A percentile compares a stretch with the other conserved stretches of the same genome.
Evolutionary conservation across 2,329 filamentous ascomycete genomes (phyloP).

Genomic region (Dothideomycetidae sp.): DNA sequence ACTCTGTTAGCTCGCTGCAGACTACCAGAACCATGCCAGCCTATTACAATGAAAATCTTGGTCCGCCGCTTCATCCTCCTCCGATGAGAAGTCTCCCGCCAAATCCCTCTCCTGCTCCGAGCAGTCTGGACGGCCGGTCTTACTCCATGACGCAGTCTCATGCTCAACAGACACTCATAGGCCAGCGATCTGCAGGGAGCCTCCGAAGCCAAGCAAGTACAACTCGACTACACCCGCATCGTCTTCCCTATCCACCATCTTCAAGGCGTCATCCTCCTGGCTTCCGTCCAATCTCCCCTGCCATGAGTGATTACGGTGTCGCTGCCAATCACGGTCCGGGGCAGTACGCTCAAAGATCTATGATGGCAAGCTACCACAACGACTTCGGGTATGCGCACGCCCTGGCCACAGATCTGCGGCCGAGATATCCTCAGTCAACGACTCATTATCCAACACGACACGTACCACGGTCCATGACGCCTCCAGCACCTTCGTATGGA

Average conservation of each 20-base stretch:
- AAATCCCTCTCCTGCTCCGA: constrained; percentile 10
- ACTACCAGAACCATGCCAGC: constrained; percentile 30
- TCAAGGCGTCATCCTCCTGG: constrained; percentile 28
- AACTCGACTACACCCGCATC: constrained; percentile 16
- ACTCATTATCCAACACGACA: constrained; percentile 13
- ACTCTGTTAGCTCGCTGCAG: constrained; percentile 29
- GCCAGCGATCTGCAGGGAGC: constrained; percentile 27
- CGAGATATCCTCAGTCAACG: constrained; percentile 1
- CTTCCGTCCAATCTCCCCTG: constrained; percentile 30
- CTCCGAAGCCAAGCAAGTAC: constrained; percentile 28
- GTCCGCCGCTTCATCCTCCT: constrained; percentile 3
- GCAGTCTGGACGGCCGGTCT: constrained; percentile 26
- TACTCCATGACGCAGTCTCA: constrained; percentile 28
- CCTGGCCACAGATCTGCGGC: neutral
- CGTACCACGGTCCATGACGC: constrained; percentile 18
- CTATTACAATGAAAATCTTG: constrained; percentile 12
- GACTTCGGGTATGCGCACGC: constrained; percentile 14
- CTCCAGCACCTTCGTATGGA: constrained; percentile 15
- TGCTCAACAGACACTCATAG: constrained; percentile 6
- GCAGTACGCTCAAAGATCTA: constrained; percentile 16
- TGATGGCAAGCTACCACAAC: constrained; percentile 18
- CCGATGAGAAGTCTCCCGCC: constrained; percentile 8
- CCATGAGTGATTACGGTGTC: constrained; percentile 26
- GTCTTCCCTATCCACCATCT: constrained; percentile 18
- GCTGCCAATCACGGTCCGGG: neutral